phyloP scores from a whole-genome alignment of 768 basidiomycete genomes.

The Lactarius sanguifluus region DNA sequence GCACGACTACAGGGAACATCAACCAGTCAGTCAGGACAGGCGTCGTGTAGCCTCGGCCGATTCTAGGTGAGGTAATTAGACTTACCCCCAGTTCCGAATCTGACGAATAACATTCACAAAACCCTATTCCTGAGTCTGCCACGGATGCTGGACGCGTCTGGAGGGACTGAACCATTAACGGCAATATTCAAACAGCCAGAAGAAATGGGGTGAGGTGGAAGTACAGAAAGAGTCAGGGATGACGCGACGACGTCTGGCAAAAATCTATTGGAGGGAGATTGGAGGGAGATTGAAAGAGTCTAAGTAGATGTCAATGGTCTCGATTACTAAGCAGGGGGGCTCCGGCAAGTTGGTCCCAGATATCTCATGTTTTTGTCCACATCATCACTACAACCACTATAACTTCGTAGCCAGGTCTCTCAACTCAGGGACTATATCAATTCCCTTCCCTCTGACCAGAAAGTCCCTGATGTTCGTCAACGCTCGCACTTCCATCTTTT shows the following conservation, averaged over 20 bases:
- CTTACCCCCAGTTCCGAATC: constrained; percentile 23
- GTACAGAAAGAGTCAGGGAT: background rate
- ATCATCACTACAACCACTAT: background rate
- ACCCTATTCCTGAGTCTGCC: constrained; percentile 19
- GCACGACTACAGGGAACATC: background rate
- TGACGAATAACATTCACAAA: constrained; percentile 9
- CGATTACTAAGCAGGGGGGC: background rate
- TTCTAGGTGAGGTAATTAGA: background rate
- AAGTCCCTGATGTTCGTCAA: constrained; percentile 75
- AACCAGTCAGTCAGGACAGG: background rate
- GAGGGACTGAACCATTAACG: constrained; percentile 20
- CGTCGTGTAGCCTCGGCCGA: background rate
- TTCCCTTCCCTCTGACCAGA: constrained; percentile 59
- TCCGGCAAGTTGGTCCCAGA: background rate
- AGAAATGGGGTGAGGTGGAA: too few species aligned
- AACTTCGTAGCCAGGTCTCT: constrained; percentile 26
- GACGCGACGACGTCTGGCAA: background rate
- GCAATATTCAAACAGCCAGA: background rate
- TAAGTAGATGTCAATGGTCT: background rate
- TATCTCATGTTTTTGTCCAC: too few species aligned
- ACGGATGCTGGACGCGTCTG: constrained; percentile 24
- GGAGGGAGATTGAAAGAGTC: too few species aligned
- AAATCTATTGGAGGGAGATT: background rate
- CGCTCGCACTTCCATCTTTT: constrained; percentile 83
- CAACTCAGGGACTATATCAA: constrained; percentile 65